Evolutionary conservation across 1,284 basidiomycete genomes (phyloP), one percentile per base, ranked within the genome.

Genomic region (Neonothopanus nambi): DNA sequence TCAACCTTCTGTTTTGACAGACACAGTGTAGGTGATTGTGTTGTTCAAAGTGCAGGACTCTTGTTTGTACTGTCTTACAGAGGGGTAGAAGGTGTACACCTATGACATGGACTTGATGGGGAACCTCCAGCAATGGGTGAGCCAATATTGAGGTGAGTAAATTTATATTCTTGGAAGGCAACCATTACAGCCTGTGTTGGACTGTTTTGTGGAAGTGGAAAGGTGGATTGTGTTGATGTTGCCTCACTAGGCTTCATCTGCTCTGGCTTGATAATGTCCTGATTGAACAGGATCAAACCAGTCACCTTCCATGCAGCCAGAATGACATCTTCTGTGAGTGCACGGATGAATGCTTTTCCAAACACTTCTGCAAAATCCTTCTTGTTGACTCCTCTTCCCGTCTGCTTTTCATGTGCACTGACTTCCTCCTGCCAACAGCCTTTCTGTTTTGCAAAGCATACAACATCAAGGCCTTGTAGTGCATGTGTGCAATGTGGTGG

Each of bases 401-500:
- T 39, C 24, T 8, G 23, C 20, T 52, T 38, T 44, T 66, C 57
- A 30, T 63, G 65, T 17, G 51, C 24, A 11, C 57, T 15, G 24
- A 66, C 49, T 24, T 48, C 47, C 11, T 54, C 38, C n/a, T 58
- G 56, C 51, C 50, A 58, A 21, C 37, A 47, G 5, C 41, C 40
- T 51, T 66, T 66, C 62, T 65, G 57, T 33, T 40, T 55, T 30
- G 60, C 65, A 59, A 74, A 75, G 57, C 69, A 71, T 0, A 70
- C 67, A n/a, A 74, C 67, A 59, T 75, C 68, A 20, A 74, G 65
- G 11, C 70, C 71, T 59, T 74, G 71, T 2, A 71, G 58, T 5
- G 65, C 64, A 62, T 75, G 70, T 3, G 67, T 75, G 48, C 66
- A 72, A 55, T 76, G 73, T 4, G 73, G 65, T 43, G 71, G 73